These are phyloP conservation scores for Syncephalastrum racemosum DNA, from an alignment of 371 early-diverging fungal genomes.

Conservation along the genomic window DNA sequence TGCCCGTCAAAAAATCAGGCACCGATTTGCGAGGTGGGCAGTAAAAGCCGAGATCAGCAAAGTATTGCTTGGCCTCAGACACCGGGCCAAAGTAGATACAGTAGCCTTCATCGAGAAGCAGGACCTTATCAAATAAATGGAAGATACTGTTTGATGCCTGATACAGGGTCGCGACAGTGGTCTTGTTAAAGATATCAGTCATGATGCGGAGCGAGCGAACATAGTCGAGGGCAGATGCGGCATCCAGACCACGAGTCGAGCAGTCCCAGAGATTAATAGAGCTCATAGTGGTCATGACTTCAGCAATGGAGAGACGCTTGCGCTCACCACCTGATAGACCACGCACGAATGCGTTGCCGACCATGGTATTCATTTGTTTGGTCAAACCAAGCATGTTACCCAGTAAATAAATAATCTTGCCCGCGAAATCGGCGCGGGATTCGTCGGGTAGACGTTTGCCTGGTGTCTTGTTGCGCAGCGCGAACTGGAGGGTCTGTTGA, in stretches of 20 bases:
- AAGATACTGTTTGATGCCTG: constrained; percentile 78
- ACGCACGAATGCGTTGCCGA: constrained; percentile 81
- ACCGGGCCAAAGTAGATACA: constrained; percentile 77
- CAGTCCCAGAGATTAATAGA: constrained; percentile 84
- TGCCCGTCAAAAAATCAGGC: constrained; percentile 76
- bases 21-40: constrained; percentile 73
- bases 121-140: constrained; percentile 72
- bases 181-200: constrained; percentile 61
- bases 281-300: constrained; percentile 79
- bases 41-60: constrained; percentile 64
- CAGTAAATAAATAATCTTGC: constrained; percentile 49
- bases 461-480: constrained; percentile 67
- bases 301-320: constrained; percentile 86
- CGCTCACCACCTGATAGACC: constrained; percentile 88
- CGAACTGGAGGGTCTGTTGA: constrained; percentile 67
- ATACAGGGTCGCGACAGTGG: constrained; percentile 65
- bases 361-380: constrained; percentile 74
- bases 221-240: constrained; percentile 84
- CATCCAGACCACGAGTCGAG: constrained; percentile 88
- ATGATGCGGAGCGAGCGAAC: constrained; percentile 67
- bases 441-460: constrained; percentile 50
- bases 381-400: constrained; percentile 73
- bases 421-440: constrained; percentile 40
- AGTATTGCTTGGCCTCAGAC: constrained; percentile 62
- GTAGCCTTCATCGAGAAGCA: constrained; percentile 70